phyloP scores from a whole-genome alignment of 169 alveolate species.

The Perkinsus marinus region DNA sequence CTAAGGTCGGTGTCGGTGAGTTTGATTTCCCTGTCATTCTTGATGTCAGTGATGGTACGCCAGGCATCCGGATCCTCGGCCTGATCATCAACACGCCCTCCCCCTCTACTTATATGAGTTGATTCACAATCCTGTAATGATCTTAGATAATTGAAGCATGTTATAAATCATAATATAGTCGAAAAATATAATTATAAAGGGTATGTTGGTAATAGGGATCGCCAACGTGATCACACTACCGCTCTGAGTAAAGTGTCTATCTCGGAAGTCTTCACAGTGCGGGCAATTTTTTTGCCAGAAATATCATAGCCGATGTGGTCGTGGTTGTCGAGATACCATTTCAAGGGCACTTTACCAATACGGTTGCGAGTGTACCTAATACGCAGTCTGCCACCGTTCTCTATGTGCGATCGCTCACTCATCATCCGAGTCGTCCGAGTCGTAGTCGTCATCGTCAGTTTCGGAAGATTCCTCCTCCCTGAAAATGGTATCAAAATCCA shows the following conservation, averaged over 20 bases:
- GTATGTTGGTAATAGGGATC: too few relatives aligned
- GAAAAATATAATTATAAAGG: too few relatives aligned
- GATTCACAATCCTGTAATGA: too few relatives aligned
- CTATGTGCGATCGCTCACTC: neutral
- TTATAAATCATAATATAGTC: too few relatives aligned
- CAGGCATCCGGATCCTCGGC: slow-evolving; percentile 79
- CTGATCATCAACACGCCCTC: too few relatives aligned
- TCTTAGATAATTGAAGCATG: neutral
- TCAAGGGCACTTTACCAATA: slow-evolving; percentile 68
- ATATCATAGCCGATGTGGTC: slow-evolving; percentile 73
- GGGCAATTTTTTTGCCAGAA: slow-evolving; percentile 54
- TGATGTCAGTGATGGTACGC: slow-evolving; percentile 72
- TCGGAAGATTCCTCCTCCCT: neutral
- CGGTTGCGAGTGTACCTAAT: slow-evolving; percentile 13
- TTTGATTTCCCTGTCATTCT: slow-evolving; percentile 62
- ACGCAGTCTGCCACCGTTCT: neutral
- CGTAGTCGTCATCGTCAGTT: neutral
- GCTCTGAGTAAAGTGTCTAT: neutral
- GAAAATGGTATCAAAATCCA: too few relatives aligned
- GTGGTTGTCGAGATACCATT: slow-evolving; percentile 64
- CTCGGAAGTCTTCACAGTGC: slow-evolving; percentile 45
- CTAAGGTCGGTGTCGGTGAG: slow-evolving; percentile 73
- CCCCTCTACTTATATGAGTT: too few relatives aligned
- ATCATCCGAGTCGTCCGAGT: neutral
- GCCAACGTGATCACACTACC: slow-evolving; percentile 1